Evolutionary conservation across 768 basidiomycete genomes (phyloP), one percentile per base, ranked within the genome.

Genomic region (Leccinum incarnatum): DNA sequence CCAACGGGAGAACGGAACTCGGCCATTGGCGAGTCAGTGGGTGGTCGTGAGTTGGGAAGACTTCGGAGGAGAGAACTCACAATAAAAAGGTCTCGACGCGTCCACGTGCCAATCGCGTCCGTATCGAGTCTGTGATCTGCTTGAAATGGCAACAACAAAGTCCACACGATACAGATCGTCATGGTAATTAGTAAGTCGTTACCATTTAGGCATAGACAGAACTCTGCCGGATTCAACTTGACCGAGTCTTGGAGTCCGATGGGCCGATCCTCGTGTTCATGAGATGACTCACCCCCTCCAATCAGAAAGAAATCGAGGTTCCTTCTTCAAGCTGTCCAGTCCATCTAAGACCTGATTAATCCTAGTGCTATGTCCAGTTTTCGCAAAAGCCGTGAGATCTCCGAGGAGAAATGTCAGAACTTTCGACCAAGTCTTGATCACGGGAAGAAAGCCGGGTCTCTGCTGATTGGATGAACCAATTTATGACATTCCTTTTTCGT

Each of bases 1-100:
- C 63, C 72, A 15, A 71, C 61, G 5, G 69, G 73, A 23, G 73
- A 74, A 23, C 56, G 61, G 42, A 74, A 58, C 49, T 72, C 62
- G 25, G 72, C 72, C 71, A 72, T 72, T 5, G 30, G 40, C 29
- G 19, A 9, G 23, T 47, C 27, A 27, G 27, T 14, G 14, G 46
- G 46, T 47, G 12, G 46, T 47, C 7, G 46, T 8, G 12, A 23
- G 46, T 19, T 9, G 40, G n/a, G 45, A 46, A 46, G 6, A 47
- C 30, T 32, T 32, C 30, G 30, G 30, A 32, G 19, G 21, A 46
- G 45, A 21, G 19, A 0, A 25, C 46, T 21, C 21, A 29, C 8
- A n/a, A 49, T 49, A 29, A 27, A 17, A 49, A 17, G 25, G 17
- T 29, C 25, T 49, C 5, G 25, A 27, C 47, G 48, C 27, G 23